Evolutionary conservation across 192 early-diverging fungal species (phyloP), one percentile per base, ranked within the genome.

Genomic region (Phycomyces nitens): DNA sequence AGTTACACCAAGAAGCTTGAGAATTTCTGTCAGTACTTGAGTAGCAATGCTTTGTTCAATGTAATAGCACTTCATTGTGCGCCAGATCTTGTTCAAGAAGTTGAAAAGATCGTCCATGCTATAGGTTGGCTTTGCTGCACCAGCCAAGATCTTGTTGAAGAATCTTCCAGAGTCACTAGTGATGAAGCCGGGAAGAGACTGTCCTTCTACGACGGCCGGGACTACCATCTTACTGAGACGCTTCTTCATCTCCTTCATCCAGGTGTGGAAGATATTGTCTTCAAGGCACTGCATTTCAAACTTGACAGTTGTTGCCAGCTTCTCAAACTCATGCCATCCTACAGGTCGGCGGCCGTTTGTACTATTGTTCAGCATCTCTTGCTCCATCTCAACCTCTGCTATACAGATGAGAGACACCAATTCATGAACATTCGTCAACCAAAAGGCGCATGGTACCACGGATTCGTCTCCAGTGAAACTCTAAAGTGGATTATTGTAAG

Each of bases 191-290:
- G 94, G 94, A 21, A 97, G 79, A 0, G 91, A 91, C 75, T 99
- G 94, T 75, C 91, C 89, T 77, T 98, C 96, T 41, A 99, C 94
- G 16, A 99, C 87, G 21, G 94, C 94, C 3, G 96, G 95, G 39
- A 98, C 91, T 64, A 95, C 91, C 85, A 97, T 92, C 81, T 95
- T 94, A 59, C 80, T 82, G 21, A 99, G 81, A 8, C 92, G 86
- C 79, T 97, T 98, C 77, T 97, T 95, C 66, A 97, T 82, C 55
- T 95, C 92, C 75, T 94, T 96, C 86, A 97, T 92, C 96, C 96
- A 98, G 20, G 92, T 93, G 79, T 94, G 94, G 84, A 94, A 98
- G 61, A 98, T 96, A 58, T 96, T 93, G 39, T 92, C 87, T 55
- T 98, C 83, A 24, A 98, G 75, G 62, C 91, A 86, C 74, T 99